These are phyloP conservation scores for Tetrahymena thermophila DNA, from an alignment of 73 alveolate species.

Conservation along the genomic window DNA sequence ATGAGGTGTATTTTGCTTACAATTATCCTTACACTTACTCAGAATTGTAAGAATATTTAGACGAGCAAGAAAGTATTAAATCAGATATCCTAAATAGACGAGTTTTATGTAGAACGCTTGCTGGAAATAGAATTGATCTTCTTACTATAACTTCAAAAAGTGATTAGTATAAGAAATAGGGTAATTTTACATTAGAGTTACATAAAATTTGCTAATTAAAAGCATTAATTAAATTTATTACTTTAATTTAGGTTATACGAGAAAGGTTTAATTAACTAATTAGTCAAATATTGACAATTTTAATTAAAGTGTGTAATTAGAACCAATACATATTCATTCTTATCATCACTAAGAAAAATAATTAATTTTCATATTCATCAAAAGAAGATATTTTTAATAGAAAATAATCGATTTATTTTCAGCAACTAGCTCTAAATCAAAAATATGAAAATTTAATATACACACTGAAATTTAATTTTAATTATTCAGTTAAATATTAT, in stretches of 20 bases:
- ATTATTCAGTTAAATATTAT: too few species aligned
- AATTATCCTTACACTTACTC: slow-evolving; percentile 73
- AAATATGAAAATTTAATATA: too few species aligned
- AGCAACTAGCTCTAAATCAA: too few species aligned
- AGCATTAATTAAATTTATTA: background rate
- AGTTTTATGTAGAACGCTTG: background rate
- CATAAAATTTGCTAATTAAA: background rate
- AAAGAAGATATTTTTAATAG: too few species aligned
- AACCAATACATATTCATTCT: too few species aligned
- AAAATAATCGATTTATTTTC: too few species aligned
- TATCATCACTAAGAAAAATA: too few species aligned
- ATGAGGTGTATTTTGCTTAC: slow-evolving; percentile 70
- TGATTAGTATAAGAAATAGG: background rate
- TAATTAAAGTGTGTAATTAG: too few species aligned
- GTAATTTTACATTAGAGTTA: background rate
- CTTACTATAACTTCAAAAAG: slow-evolving; percentile 13
- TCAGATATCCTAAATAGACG: slow-evolving; percentile 1
- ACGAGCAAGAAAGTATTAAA: background rate
- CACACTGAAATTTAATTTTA: background rate
- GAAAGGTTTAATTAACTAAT: background rate
- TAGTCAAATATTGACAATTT: too few species aligned
- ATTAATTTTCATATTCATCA: too few species aligned
- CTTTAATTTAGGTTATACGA: background rate
- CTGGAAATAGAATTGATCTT: slow-evolving; percentile 6
- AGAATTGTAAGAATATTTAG: background rate